Evolutionary conservation across 148 eudicot genomes (phyloP), one percentile per base, ranked within the genome.

Genomic region (Camellia japonica): DNA sequence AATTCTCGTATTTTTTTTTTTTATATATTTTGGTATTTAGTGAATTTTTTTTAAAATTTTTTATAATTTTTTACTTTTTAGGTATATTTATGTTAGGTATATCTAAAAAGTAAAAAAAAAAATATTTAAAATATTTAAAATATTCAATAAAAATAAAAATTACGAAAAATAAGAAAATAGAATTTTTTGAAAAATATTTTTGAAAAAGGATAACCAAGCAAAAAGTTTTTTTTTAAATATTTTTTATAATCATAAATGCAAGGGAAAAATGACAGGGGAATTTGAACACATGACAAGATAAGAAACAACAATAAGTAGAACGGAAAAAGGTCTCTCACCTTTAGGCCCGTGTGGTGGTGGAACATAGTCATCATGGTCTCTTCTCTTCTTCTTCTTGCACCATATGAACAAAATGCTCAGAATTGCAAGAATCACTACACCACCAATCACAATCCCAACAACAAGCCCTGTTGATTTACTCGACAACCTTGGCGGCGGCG

Each of bases 361-460:
- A 42, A 80, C 81, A 80, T 89, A 87, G 82, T 87, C 86, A 62
- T 81, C 80, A 58, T 78, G 80, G 12, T 88, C 86, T 84, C 87
- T 83, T 73, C 73, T 89, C 82, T 80, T 90, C 89, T 89, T 91
- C 88, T 86, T 93, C 79, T 83, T 88, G 76, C 93, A 93, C 73
- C 88, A 89, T 6, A 93, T 56, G 58, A 89, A 93, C 18, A 92
- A 71, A 55, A 93, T 10, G 58, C 89, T 87, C 74, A 90, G 51
- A 46, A 92, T 58, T 5, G 75, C 84, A 38, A 93, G 75, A 23
- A 90, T 19, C 10, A 66, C 81, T 1, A 92, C 91, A 6, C 94
- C 94, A 5, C 93, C 98, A 2, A 93, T 59, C 2, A 94, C 94
- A 19, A 93, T 89, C 18, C 98, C 98, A 38, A 92, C 93, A 1